Evolutionary conservation across 495 filamentous ascomycete genomes (phyloP).

Genomic region (Aspergillus haitiensis): DNA sequence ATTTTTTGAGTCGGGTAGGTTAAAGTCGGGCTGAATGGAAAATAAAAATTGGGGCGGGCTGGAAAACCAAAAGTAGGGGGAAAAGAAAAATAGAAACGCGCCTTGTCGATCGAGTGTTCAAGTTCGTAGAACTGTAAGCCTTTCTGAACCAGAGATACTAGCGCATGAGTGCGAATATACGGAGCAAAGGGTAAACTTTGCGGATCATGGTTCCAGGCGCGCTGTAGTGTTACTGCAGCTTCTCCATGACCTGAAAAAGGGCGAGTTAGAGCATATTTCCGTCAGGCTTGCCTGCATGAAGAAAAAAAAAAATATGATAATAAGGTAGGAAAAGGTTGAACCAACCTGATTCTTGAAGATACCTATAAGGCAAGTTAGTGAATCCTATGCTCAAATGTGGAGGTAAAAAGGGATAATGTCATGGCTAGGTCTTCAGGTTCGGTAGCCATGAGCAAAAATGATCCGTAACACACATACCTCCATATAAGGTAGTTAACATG

Average conservation of each 20-base stretch:
- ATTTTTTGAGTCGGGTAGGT: background rate
- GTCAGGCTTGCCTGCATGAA: background rate
- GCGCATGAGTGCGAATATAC: constrained; percentile 71
- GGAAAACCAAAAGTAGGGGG: constrained; percentile 3
- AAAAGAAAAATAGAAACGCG: constrained; percentile 34
- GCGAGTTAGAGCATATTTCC: constrained; percentile 22
- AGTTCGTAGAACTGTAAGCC: constrained; percentile 73
- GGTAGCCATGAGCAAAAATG: background rate
- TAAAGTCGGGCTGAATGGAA: background rate
- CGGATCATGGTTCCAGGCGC: constrained; percentile 75
- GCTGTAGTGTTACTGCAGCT: constrained; percentile 76
- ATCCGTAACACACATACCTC: constrained; percentile 67
- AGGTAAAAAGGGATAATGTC: background rate
- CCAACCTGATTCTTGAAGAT: constrained; percentile 87
- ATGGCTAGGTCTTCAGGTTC: constrained; percentile 9
- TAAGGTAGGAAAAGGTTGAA: constrained; percentile 31
- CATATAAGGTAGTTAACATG: constrained; percentile 98
- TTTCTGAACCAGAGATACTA: constrained; percentile 74
- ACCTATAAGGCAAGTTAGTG: constrained; percentile 56
- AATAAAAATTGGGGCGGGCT: background rate
- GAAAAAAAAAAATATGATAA: constrained; percentile 15
- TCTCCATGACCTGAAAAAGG: constrained; percentile 55
- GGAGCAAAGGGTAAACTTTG: constrained; percentile 74
- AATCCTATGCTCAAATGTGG: constrained; percentile 1
- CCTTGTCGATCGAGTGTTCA: constrained; percentile 61